phyloP scores from a whole-genome alignment of 768 basidiomycete species.

The Cystofilobasidium ferigula region DNA sequence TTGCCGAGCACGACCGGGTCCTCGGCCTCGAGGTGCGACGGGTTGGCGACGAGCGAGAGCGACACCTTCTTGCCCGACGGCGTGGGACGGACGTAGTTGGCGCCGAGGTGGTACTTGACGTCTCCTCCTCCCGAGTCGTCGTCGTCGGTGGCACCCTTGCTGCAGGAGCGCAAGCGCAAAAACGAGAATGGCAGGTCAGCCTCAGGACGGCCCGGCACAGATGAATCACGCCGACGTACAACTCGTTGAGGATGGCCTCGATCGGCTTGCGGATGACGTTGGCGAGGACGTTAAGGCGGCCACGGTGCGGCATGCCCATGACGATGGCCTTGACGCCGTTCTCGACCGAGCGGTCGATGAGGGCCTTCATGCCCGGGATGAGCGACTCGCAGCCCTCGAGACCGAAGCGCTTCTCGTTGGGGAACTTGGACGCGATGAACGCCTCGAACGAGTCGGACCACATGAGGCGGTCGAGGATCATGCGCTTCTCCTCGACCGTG shows the following conservation, averaged over 20 bases:
- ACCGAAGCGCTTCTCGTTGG: constrained; percentile 99
- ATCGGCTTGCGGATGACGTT: constrained; percentile 98
- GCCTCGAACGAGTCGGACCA: constrained; percentile 99
- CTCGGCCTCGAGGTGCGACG: constrained; percentile 92
- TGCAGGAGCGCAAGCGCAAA: background rate
- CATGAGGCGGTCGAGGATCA: constrained; percentile 97
- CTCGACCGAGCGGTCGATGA: constrained; percentile 96
- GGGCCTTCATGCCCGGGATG: constrained; percentile 98
- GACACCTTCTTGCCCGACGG: constrained; percentile 97
- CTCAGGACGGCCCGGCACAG: no score
- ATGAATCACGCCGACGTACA: constrained; percentile 21
- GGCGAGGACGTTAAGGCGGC: constrained; percentile 90
- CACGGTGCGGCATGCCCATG: constrained; percentile 99
- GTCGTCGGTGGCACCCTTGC: constrained; percentile 52
- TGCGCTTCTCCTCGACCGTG: constrained; percentile 92
- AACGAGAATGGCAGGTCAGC: background rate
- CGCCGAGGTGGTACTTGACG: constrained; percentile 96
- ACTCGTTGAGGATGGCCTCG: constrained; percentile 78
- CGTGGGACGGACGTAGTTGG: constrained; percentile 95
- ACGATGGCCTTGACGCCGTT: constrained; percentile 90
- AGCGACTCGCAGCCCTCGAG: constrained; percentile 95
- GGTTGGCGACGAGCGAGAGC: constrained; percentile 94
- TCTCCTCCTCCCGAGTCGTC: constrained; percentile 82
- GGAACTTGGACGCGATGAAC: constrained; percentile 96
- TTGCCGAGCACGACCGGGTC: constrained; percentile 98